phyloP scores from a whole-genome alignment of 352 stramenopile species.

The Phytophthora pinifolia region DNA sequence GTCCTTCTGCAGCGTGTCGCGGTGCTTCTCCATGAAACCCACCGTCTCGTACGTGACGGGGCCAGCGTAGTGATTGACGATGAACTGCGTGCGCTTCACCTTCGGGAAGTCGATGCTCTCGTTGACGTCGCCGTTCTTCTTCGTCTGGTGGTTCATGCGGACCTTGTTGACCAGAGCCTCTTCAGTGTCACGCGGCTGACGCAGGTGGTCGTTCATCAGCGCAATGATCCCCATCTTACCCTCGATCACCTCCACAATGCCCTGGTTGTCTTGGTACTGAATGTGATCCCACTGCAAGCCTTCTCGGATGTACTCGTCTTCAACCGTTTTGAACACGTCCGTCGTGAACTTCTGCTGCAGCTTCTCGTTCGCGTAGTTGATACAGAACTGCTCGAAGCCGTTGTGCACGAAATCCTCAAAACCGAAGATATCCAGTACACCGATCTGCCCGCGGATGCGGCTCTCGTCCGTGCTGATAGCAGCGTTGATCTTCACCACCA shows the following conservation, averaged over 20 bases:
- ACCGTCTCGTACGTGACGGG: conserved; percentile 93
- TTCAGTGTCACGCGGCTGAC: conserved; percentile 83
- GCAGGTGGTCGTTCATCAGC: conserved; percentile 88
- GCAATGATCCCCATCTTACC: conserved; percentile 88
- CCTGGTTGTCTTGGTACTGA: conserved; percentile 98
- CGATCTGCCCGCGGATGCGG: conserved; percentile 83
- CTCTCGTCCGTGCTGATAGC: conserved; percentile 84
- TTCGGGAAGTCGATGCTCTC: conserved; percentile 85
- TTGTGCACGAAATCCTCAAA: conserved; percentile 98
- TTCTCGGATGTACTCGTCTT: conserved; percentile 98
- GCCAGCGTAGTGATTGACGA: conserved; percentile 96
- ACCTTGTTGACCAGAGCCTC: conserved; percentile 90
- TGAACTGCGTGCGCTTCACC: conserved; percentile 92
- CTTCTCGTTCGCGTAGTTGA: conserved; percentile 94
- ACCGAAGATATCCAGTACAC: conserved; percentile 99
- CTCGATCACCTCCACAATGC: conserved; percentile 97
- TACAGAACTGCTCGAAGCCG: conserved; percentile 93
- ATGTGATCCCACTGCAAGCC: conserved; percentile 98
- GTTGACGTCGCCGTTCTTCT: conserved; percentile 60
- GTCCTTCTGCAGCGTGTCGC: conserved; percentile 95
- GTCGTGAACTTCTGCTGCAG: conserved; percentile 93
- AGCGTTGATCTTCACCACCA: conserved; percentile 91
- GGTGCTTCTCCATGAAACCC: conserved; percentile 97
- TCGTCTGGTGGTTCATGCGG: conserved; percentile 79
- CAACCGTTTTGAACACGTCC: conserved; percentile 97